These are phyloP conservation scores for Mucuna pruriens DNA, from an alignment of 306 rosid genomes.

Conservation along the genomic window DNA sequence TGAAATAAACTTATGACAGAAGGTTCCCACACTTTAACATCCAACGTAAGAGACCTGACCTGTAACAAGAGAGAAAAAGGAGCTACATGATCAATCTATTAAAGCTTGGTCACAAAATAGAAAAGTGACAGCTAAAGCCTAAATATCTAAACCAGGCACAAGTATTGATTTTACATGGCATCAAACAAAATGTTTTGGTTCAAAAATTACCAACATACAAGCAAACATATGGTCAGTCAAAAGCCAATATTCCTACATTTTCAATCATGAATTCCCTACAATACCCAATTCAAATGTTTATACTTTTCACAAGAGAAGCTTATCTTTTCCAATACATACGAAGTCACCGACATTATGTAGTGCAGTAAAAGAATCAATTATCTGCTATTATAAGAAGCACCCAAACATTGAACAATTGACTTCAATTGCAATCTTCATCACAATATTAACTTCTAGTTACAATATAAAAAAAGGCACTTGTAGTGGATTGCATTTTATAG, in stretches of 20 bases:
- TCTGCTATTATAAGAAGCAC: not conserved
- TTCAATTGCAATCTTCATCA: not conserved
- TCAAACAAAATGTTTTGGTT: conserved; percentile 10
- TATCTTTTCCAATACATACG: not conserved
- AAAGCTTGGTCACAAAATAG: conserved; percentile 25
- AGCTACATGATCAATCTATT: conserved; percentile 35
- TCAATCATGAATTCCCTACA: not conserved
- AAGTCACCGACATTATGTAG: not conserved
- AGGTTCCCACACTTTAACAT: conserved; percentile 99
- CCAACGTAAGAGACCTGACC: conserved; percentile 98
- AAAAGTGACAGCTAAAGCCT: not conserved
- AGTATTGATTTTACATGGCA: not conserved
- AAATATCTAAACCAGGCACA: not conserved
- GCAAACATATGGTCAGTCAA: not conserved
- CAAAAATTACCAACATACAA: not conserved
- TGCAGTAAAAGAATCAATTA: not conserved
- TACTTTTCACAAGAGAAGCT: not conserved
- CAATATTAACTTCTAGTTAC: not conserved
- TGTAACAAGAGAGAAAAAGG: conserved; percentile 47
- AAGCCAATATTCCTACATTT: not conserved
- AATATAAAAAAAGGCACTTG: not conserved
- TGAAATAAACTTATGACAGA: conserved; percentile 94
- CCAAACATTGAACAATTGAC: not conserved
- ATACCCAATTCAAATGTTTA: conserved; percentile 13
- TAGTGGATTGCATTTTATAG: not conserved